A percentile compares a stretch with the other conserved stretches of the same genome.
phyloP scores from a whole-genome alignment of 768 basidiomycete genomes.

The Pleurotus salmoneostramineus region DNA sequence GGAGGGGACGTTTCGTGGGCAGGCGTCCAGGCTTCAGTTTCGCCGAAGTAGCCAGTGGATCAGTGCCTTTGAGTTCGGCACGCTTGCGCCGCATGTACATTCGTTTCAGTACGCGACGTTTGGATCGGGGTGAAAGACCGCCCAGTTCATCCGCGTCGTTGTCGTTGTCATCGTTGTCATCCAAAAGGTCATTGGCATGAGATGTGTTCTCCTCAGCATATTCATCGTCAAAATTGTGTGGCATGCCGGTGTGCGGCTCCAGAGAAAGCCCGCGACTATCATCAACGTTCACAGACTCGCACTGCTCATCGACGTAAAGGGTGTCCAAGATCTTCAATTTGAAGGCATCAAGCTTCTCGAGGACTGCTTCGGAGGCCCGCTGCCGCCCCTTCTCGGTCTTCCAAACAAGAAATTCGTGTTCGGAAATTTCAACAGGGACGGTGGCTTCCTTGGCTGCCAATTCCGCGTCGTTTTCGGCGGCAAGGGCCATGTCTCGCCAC shows the following conservation, averaged over 20 bases:
- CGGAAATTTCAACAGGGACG: constrained; percentile 7
- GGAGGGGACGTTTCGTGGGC: constrained; percentile 14
- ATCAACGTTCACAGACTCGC: not conserved
- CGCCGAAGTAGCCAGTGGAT: constrained; percentile 20
- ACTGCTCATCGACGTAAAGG: constrained; percentile 14
- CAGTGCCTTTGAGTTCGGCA: constrained; percentile 40
- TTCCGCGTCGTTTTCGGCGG: constrained; percentile 16
- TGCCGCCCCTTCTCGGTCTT: constrained; percentile 16
- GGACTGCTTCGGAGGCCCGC: constrained; percentile 20
- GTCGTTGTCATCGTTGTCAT: constrained; percentile 7
- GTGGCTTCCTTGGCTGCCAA: constrained; percentile 8
- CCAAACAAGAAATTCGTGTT: constrained; percentile 14
- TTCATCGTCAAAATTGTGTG: no score
- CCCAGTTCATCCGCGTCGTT: constrained; percentile 8
- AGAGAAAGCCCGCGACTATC: not conserved
- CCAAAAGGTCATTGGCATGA: not conserved
- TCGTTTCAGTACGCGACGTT: constrained; percentile 56
- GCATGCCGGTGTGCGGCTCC: not conserved
- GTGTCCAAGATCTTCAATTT: constrained; percentile 23
- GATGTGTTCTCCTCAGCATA: not conserved
- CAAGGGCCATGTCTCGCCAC: constrained; percentile 19
- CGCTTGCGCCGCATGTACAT: constrained; percentile 73
- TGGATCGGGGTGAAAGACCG: constrained; percentile 41
- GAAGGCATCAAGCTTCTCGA: constrained; percentile 14
- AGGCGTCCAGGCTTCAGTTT: constrained; percentile 35